These are phyloP conservation scores for Eucalyptus cladocalyx DNA, from an alignment of 345 rosid genomes.

Conservation along the genomic window DNA sequence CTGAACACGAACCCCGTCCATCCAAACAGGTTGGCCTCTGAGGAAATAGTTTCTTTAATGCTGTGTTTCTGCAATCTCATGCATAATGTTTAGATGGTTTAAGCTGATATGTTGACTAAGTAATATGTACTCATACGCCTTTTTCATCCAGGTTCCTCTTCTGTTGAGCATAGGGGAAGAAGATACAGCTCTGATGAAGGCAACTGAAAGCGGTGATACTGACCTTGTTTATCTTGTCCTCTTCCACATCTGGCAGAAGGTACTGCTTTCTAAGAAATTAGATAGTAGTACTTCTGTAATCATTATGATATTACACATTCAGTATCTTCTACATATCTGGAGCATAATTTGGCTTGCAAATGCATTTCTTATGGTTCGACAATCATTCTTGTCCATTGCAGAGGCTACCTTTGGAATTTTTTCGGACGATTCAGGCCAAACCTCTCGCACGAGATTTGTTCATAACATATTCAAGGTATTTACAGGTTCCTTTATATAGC, in stretches of 20 bases:
- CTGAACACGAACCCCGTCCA: slow-evolving; percentile 93
- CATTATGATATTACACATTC: neutral
- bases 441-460: slow-evolving; percentile 82
- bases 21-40: slow-evolving; percentile 56
- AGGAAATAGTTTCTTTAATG: neutral
- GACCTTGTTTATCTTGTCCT: slow-evolving; percentile 94
- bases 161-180: slow-evolving; percentile 92
- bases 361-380: neutral
- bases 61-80: neutral
- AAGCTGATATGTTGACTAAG: neutral
- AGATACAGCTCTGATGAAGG: slow-evolving; percentile 84
- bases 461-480: slow-evolving; percentile 63
- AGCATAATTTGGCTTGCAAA: neutral
- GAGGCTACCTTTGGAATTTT: slow-evolving; percentile 81
- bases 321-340: neutral
- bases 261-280: neutral
- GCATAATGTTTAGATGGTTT: neutral
- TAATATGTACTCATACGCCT: neutral
- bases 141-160: slow-evolving; percentile 65
- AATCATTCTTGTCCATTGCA: slow-evolving; percentile 17
- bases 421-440: slow-evolving; percentile 82
- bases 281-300: neutral
- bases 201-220: slow-evolving; percentile 94
- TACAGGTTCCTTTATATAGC: neutral
- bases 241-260: slow-evolving; percentile 98